Conservation (phyloP, 208 protist genomes). For the Acanthamoeba divionensis region DNA sequence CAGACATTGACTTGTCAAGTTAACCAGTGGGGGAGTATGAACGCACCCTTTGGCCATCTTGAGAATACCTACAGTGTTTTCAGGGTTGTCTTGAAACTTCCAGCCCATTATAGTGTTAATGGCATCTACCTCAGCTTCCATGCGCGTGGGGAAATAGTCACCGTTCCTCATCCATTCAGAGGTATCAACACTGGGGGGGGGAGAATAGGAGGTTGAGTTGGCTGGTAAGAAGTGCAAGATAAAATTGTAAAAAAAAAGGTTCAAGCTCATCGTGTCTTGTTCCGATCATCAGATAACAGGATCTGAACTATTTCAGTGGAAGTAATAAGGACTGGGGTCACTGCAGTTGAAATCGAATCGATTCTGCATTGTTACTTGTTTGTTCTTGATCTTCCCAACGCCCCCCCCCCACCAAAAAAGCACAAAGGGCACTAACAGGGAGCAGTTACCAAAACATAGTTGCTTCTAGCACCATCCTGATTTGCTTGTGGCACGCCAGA, state of each 20-base stretch:
- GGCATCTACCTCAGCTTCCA: constrained; percentile 94
- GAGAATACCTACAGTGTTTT: constrained; percentile 95
- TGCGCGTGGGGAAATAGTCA: constrained; percentile 94
- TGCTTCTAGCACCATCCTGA: constrained; percentile 27
- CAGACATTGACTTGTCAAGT: no score
- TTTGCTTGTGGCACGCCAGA: background rate
- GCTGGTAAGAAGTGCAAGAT: background rate
- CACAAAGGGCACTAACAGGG: background rate
- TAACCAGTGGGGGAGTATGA: no score
- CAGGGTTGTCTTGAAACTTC: constrained; percentile 93
- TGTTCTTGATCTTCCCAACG: background rate
- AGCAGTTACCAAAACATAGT: constrained; percentile 55
- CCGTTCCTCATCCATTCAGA: constrained; percentile 98
- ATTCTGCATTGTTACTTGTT: background rate
- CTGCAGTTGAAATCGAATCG: background rate
- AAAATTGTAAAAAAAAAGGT: background rate
- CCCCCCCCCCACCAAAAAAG: background rate
- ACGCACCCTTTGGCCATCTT: constrained; percentile 83
- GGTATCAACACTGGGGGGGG: constrained; percentile 88
- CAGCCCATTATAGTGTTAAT: constrained; percentile 85
- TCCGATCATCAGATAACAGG: no score
- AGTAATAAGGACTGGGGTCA: no score
- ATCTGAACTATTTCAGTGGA: no score
- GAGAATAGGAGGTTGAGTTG: background rate
- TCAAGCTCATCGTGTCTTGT: no score